Conservation (phyloP, 208 protist species). For the Leishmania martiniquensis region DNA sequence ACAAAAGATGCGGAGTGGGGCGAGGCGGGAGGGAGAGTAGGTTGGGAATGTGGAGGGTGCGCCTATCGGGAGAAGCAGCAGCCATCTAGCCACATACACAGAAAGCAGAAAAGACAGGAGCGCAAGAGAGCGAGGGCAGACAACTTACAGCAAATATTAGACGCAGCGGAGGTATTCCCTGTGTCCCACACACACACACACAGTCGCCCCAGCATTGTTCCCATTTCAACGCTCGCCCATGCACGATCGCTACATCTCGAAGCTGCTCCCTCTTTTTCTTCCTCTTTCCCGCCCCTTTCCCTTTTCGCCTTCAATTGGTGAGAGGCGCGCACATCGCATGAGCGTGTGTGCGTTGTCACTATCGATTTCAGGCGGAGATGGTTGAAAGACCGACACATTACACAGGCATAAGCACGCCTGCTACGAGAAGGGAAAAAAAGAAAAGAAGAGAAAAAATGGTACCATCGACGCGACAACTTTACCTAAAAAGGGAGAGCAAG, state of each 20-base stretch:
- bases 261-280: neutral
- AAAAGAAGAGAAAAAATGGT: neutral
- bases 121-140: neutral
- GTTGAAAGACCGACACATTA: neutral
- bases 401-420: neutral
- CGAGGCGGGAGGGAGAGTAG: neutral
- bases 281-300: neutral
- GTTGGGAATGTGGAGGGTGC: neutral
- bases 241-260: neutral
- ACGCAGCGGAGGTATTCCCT: neutral
- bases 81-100: neutral
- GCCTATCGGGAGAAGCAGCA: neutral
- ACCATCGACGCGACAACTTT: neutral
- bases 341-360: neutral
- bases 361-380: neutral
- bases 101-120: neutral
- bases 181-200: neutral
- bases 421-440: neutral
- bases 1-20: neutral
- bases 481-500: neutral
- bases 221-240: neutral
- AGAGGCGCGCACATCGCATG: neutral
- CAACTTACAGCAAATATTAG: neutral
- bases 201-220: too few species aligned
- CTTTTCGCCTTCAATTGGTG: neutral